Evolutionary conservation across 345 rosid species (phyloP).

Genomic region (Physaria fendleri): DNA sequence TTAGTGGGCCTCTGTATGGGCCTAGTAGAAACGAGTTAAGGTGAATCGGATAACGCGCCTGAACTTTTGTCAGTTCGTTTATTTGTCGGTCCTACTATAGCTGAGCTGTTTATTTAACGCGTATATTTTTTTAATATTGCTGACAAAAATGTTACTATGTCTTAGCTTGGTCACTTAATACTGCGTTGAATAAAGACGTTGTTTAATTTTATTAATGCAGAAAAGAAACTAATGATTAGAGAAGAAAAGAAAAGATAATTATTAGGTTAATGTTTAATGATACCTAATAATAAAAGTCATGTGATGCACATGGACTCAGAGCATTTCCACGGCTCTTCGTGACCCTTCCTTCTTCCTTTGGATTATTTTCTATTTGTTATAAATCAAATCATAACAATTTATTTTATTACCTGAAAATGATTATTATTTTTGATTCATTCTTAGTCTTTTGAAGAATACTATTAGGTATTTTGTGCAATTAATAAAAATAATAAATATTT

Average conservation of each 20-base stretch:
- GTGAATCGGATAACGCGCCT: conserved; percentile 1
- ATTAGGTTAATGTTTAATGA: conserved; percentile 13
- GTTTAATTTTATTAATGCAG: not conserved
- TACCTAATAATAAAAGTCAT: conserved; percentile 21
- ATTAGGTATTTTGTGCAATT: too few species aligned
- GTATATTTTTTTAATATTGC: not conserved
- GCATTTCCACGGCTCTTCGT: conserved; percentile 7
- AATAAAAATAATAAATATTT: too few species aligned
- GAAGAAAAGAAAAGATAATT: not conserved
- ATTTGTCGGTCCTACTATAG: not conserved
- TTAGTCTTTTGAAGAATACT: not conserved
- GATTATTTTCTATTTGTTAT: conserved; percentile 2
- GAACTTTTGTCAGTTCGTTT: not conserved
- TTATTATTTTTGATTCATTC: not conserved
- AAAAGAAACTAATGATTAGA: conserved; percentile 9
- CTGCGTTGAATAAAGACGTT: not conserved
- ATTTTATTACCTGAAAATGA: not conserved
- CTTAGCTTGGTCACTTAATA: not conserved
- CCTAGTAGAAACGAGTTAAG: not conserved
- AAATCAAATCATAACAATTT: not conserved
- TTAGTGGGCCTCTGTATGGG: conserved; percentile 4
- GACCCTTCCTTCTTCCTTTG: conserved; percentile 8
- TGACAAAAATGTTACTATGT: too few species aligned
- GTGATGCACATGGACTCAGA: conserved; percentile 31
- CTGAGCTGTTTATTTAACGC: conserved; percentile 14